A percentile compares a stretch with the other conserved stretches of the same genome.
Evolutionary conservation across 441 rosid genomes (phyloP).

Genomic region (Melastoma candidum): DNA sequence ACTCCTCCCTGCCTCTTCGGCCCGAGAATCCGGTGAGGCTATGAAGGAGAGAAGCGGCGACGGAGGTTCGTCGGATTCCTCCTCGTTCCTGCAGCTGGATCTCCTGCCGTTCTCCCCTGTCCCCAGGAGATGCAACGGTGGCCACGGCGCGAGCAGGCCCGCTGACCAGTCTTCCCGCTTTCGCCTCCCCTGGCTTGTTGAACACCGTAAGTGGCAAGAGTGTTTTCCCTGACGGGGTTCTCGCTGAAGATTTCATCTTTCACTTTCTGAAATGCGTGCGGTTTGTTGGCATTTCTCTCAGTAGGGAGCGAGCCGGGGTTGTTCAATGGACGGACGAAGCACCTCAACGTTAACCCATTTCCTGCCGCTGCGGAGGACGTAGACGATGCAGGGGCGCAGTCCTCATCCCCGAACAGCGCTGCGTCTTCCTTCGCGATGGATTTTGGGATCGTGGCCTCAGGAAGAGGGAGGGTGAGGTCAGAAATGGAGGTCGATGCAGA

Average conservation of each 20-base stretch:
- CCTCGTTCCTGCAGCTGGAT: constrained; percentile 39
- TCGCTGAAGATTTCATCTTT: no score
- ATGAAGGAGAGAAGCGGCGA: no score
- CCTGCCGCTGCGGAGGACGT: constrained; percentile 36
- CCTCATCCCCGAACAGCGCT: constrained; percentile 54
- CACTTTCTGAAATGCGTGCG: no score
- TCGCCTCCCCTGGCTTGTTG: constrained; percentile 46
- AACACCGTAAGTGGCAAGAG: constrained; percentile 20
- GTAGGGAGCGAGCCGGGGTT: constrained; percentile 19
- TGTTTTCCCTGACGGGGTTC: background rate
- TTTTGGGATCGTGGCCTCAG: constrained; percentile 34
- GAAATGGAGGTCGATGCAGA: constrained; percentile 43
- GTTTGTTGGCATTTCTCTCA: no score
- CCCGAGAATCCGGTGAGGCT: no score
- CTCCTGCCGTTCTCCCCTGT: constrained; percentile 52
- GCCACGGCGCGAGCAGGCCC: background rate
- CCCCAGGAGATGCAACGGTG: constrained; percentile 17
- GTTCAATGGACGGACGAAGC: constrained; percentile 20
- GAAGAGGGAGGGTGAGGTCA: constrained; percentile 25
- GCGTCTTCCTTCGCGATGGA: constrained; percentile 74
- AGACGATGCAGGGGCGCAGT: constrained; percentile 29
- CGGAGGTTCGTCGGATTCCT: constrained; percentile 22
- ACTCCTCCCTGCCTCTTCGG: constrained; percentile 38
- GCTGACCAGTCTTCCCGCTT: constrained; percentile 19
- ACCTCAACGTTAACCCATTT: constrained; percentile 40